phyloP scores from a whole-genome alignment of 805 yeast genomes.

The Huiozyma naganishii region DNA sequence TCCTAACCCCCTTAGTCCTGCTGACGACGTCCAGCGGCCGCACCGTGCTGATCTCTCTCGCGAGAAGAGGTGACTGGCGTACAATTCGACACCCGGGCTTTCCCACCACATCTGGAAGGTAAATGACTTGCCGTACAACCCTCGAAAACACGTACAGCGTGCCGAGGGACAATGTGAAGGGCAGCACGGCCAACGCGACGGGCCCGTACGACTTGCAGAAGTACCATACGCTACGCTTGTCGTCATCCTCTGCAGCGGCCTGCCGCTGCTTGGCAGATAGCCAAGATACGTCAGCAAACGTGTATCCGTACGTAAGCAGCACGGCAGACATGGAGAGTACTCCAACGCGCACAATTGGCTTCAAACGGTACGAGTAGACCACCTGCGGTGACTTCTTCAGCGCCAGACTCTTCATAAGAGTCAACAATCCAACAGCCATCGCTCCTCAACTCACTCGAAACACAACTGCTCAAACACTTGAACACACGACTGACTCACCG shows the following conservation, averaged over 20 bases:
- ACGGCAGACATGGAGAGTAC: conserved; percentile 15
- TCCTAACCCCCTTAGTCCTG: conserved; percentile 11
- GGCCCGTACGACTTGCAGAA: conserved; percentile 17
- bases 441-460: not conserved
- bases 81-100: conserved; percentile 11
- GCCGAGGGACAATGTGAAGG: conserved; percentile 18
- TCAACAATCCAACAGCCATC: conserved; percentile 2
- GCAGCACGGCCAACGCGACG: conserved; percentile 16
- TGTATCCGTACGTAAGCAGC: conserved; percentile 18
- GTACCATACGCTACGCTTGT: conserved; percentile 7
- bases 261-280: conserved; percentile 10
- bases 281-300: conserved; percentile 22
- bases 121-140: conserved; percentile 18
- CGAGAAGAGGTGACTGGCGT: conserved; percentile 14
- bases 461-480: no score
- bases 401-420: conserved; percentile 3
- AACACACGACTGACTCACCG: no score
- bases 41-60: conserved; percentile 8
- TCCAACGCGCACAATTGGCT: conserved; percentile 4
- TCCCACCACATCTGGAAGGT: conserved; percentile 11
- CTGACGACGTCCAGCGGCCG: conserved; percentile 10
- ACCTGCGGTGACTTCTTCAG: conserved; percentile 3
- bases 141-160: conserved; percentile 19
- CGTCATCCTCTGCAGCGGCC: conserved; percentile 5
- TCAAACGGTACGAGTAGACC: conserved; percentile 5